Evolutionary conservation across 2,329 filamentous ascomycete species (phyloP), one percentile per base, ranked within the genome.

Genomic region (Fusarium fujikuroi): DNA sequence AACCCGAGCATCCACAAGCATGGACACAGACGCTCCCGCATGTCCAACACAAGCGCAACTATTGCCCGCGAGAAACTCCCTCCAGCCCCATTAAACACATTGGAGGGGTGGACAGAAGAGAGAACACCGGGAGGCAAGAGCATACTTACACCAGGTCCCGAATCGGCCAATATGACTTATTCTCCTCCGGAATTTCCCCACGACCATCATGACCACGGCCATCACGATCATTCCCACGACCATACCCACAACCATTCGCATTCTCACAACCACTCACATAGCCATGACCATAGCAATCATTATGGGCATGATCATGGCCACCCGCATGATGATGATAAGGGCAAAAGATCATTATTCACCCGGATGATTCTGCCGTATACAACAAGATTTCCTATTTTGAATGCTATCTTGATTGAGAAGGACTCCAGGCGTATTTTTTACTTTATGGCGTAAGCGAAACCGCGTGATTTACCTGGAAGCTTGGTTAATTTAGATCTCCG

Each of bases 361-460:
- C 89, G 87, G 19, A 88, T 92, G 62, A 81, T 98, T 7, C 85
- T 98, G n/a, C 87, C 87, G 1, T 87, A 89, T 61, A 92, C 91
- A 16, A 88, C 92, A 54, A 86, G 87, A 32, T 94, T 92, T 80
- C 95, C 95, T 0, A 87, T 98, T 39, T 78, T 98, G 23, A 91
- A 98, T 79, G 92, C 94, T 60, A 94, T 99, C 66, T 84, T 99
- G 77, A 90, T 92, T 19, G 95, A 98, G 79, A 95, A 94, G 77
- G 95, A 99, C 81, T 98, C 95, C 21, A 89, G 96, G 66, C 90
- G 95, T 49, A 98, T 99, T 72, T 97, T 97, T 75, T 99, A 99
- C 83, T 99, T 98, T 77, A 97, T 97, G 90, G 89, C 88, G 93
- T 97, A 86, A 79, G 91, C 81, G 21, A 25, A 59, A 7, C 42